These are phyloP conservation scores for Exophiala spinifera DNA, from an alignment of 2,329 filamentous ascomycete species.

Conservation along the genomic window DNA sequence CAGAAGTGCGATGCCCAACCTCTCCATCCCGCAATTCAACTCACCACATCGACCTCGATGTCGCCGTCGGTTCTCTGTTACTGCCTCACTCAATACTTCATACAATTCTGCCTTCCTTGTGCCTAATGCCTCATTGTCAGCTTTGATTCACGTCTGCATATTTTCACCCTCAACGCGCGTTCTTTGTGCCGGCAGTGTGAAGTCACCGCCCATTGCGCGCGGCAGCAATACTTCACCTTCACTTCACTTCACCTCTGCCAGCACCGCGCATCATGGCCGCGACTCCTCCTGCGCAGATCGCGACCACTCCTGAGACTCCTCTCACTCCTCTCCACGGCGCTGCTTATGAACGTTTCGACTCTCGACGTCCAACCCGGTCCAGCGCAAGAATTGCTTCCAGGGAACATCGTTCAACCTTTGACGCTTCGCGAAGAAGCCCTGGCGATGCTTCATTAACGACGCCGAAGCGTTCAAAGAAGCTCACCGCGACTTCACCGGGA, in stretches of 20 bases:
- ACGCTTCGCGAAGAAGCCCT: slow-evolving; percentile 6
- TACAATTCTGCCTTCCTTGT: not conserved
- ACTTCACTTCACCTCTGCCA: slow-evolving; percentile 14
- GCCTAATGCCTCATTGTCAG: not conserved
- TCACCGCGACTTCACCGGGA: slow-evolving; percentile 6
- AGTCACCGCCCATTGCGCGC: not conserved
- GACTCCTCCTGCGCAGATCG: slow-evolving; percentile 41
- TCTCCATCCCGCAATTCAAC: not conserved
- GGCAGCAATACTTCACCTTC: slow-evolving; percentile 5
- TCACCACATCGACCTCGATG: not conserved
- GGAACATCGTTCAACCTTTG: slow-evolving; percentile 14
- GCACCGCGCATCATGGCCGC: slow-evolving; percentile 38
- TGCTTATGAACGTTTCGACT: slow-evolving; percentile 37
- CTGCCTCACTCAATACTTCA: not conserved
- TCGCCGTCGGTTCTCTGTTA: not conserved
- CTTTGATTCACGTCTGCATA: not conserved
- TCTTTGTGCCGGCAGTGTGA: not conserved
- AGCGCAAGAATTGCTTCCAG: slow-evolving; percentile 16
- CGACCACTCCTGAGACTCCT: slow-evolving; percentile 35
- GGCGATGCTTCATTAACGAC: slow-evolving; percentile 10
- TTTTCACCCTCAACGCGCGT: not conserved
- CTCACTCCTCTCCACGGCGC: slow-evolving; percentile 46
- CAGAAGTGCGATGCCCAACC: not conserved
- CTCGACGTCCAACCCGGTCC: slow-evolving; percentile 13
- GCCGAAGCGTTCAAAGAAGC: slow-evolving; percentile 16